Evolutionary conservation across 331 rosid genomes (phyloP).

Genomic region (Erythrophleum ivorense): DNA sequence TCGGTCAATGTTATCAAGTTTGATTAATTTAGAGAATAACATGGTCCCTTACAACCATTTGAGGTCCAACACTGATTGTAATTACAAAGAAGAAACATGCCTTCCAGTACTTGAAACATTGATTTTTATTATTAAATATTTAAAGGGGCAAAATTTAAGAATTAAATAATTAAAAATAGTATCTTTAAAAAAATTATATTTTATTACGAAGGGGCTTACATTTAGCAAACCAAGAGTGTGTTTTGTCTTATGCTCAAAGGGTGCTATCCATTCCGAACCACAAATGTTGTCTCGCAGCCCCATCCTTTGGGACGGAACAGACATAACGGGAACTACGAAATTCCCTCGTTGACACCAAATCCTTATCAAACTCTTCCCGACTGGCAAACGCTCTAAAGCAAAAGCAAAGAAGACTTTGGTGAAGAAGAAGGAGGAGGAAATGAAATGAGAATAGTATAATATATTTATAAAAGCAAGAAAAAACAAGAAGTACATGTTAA

Average conservation of each 20-base stretch:
- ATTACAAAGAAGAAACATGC: not conserved
- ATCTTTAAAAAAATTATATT: no score
- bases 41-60: not conserved
- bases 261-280: conserved; percentile 10
- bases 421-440: not conserved
- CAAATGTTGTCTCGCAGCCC: not conserved
- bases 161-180: no score
- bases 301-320: not conserved
- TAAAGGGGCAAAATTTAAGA: no score
- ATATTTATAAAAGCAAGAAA: not conserved
- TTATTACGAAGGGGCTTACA: not conserved
- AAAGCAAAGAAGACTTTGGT: not conserved
- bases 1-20: no score
- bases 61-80: not conserved
- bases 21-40: no score
- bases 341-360: not conserved
- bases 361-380: not conserved
- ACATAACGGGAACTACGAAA: not conserved
- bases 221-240: not conserved
- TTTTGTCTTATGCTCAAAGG: not conserved
- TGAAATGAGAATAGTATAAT: not conserved
- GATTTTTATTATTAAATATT: no score
- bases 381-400: not conserved
- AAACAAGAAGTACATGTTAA: not conserved
- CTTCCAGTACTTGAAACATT: not conserved